Evolutionary conservation across 2,329 filamentous ascomycete species (phyloP), one percentile per base, ranked within the genome.

Genomic region (Clathrospora elynae): DNA sequence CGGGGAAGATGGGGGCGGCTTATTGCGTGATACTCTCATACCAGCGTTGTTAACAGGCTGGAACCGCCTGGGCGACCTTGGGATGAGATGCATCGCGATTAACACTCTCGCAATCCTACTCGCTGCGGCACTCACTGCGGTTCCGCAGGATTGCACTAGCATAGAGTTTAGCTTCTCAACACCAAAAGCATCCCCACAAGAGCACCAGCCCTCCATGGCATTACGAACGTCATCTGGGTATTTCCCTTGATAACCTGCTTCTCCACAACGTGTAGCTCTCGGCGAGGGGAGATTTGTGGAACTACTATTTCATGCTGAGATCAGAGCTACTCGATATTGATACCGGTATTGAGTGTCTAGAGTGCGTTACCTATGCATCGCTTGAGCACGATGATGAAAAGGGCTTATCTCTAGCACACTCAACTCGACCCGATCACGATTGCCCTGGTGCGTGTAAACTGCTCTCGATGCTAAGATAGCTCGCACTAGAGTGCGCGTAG

Each of bases 91-190:
- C 14, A 17, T 25, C 24, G 36, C 25, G 14, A 30, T 17, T 26
- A 9, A 11, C 30, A 19, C 28, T 9, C 18, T 12, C 37, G 14
- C 39, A n/a, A n/a, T 45, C 35, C 48, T 37, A 51, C 48, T 46
- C 42, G 33, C 30, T 32, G 30, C n/a, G n/a, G n/a, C 35, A 35
- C 42, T 24, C 28, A 14, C 44, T 44, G 35, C 24, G 9, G 17
- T 28, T 16, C 44, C 57, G 53, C 55, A 45, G 40, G 39, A 48
- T 47, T 42, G n/a, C 20, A 23, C 51, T 59, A 57, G 57, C 33
- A 38, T 41, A 31, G 37, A 33, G 23, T 40, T 44, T 61, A 62
- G 59, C 46, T 46, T 45, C 59, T 62, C 59, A 62, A 62, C 59
- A 61, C 55, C 51, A 59, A 25, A 33, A 25, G 38, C 23, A 14